Base-by-base conservation (phyloP, 495 filamentous ascomycete genomes). In the Elaphomyces granulatus region DNA sequence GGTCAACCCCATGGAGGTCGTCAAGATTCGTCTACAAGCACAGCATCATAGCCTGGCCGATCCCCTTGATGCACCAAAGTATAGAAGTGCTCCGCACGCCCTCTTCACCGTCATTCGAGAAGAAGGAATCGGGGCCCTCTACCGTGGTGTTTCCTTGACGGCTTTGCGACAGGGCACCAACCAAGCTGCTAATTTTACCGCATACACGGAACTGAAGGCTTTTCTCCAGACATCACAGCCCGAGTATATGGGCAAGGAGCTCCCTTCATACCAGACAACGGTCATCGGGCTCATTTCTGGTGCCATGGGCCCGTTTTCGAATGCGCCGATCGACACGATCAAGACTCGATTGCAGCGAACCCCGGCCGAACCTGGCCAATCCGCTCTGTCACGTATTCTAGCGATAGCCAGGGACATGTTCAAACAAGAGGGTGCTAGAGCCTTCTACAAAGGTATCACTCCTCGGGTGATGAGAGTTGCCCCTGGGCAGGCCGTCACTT, bases 401-500 rank as follows among this genome's bases (percentile, higher is more conserved):
- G 53, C 59, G 18, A 96, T 99, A 48, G 74, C 81, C 31, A 73
- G 68, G 41, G 84, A 94, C 46, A 96, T 99, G 90, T 94, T 92
- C 66, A 88, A 80, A 81, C 80, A 88, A 59, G 90, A 99, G 59
- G 90, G 90, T 8, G 66, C 82, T 42, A 75, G 81, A 35, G 88
- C 88, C 8, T 99, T 99, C 68, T 99, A 95, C 68, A 95, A 94
- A 74, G 90, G 90, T 45, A 96, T 99, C 60, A 99, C 90, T 38
- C 90, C 90, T 7, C 73, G 90, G 44, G 81, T 98, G 45, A 96
- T 96, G 88, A 74, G 90, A 49, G 90, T 99, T 21, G 90, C 90
- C 20, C 90, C 90, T 10, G 90, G 90, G 37, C 90, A 99, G 66
- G 92, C 92, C 18, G 90, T 99, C 20, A 98, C 90, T 1, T 99